phyloP scores from a whole-genome alignment of 1,139 yeast genomes.

The Keqinozyma sinolaborantium region DNA sequence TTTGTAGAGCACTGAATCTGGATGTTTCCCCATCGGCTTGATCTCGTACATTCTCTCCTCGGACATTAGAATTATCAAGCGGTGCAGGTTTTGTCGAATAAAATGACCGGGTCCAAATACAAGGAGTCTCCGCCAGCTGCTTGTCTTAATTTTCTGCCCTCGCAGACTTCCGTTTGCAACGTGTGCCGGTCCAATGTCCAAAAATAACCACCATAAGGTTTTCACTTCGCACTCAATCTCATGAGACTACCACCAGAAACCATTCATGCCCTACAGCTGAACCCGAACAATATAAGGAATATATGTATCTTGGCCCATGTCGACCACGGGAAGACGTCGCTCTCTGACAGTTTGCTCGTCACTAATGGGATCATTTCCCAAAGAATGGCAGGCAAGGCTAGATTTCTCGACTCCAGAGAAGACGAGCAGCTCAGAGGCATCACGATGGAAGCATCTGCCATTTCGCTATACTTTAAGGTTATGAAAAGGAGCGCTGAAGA shows the following conservation, averaged over 20 bases:
- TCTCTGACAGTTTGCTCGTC: conserved; percentile 89
- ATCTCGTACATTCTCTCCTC: no score
- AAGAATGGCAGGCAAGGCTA: conserved; percentile 89
- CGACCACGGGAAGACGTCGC: conserved; percentile 96
- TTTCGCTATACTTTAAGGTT: conserved; percentile 77
- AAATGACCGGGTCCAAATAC: no score
- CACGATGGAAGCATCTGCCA: conserved; percentile 96
- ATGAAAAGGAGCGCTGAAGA: conserved; percentile 39
- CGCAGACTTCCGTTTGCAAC: no score
- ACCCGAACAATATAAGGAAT: conserved; percentile 72
- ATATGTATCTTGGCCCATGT: conserved; percentile 97
- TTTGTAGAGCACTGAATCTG: no score
- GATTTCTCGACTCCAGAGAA: conserved; percentile 89
- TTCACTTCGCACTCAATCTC: no score
- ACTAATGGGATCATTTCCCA: conserved; percentile 96
- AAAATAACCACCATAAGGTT: no score
- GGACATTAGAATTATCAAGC: no score
- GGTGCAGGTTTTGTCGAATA: no score
- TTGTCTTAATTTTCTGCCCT: no score
- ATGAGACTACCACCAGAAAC: conserved; percentile 62
- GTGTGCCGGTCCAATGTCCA: no score
- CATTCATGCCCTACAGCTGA: conserved; percentile 62
- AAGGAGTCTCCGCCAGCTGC: no score
- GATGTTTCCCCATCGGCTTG: no score
- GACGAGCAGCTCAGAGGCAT: conserved; percentile 97